Evolutionary conservation across 495 filamentous ascomycete genomes (phyloP), one percentile per base, ranked within the genome.

Genomic region (Aspergillus saccharolyticus): DNA sequence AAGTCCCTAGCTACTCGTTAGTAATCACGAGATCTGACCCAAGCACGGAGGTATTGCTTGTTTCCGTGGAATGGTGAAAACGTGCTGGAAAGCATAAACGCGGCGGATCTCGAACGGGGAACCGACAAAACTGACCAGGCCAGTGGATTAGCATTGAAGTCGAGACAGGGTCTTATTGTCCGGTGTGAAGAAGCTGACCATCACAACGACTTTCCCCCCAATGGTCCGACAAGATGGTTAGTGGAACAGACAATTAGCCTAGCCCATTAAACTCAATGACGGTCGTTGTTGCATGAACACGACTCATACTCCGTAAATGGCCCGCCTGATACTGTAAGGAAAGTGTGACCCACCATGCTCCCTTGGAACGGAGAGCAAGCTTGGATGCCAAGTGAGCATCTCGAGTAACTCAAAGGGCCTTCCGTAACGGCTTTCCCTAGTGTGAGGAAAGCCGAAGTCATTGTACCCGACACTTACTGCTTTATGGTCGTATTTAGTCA

Each of bases 181-280:
- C 65, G 67, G 59, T 50, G 53, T 33, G 25, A 54, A 24, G 17
- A 44, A 50, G 42, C 17, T 42, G 22, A 19, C 39, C 42, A 7
- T 39, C 17, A 18, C 24, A 42, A 45, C 46, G 42, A 47, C 46
- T 57, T 15, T 2, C 33, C 33, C 33, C 7, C 33, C 10, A 39
- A 55, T 19, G 20, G 54, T 51, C 56, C 54, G 64, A 59, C 63
- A 59, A 65, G 68, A 72, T 72, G 70, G 70, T 28, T 48, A 53
- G 54, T 66, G 58, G 54, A 58, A 62, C 63, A 54, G 54, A 53
- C 57, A 57, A 14, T 24, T 57, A 44, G 57, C 54, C 56, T 54
- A 58, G 54, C 50, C 53, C 49, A 51, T 53, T 60, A 58, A 66
- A 54, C 58, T 63, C 61, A 63, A 58, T 33, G 25, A 43, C 59